Evolutionary conservation across 805 yeast genomes (phyloP).

Genomic region (Kodamaea fukazawae): DNA sequence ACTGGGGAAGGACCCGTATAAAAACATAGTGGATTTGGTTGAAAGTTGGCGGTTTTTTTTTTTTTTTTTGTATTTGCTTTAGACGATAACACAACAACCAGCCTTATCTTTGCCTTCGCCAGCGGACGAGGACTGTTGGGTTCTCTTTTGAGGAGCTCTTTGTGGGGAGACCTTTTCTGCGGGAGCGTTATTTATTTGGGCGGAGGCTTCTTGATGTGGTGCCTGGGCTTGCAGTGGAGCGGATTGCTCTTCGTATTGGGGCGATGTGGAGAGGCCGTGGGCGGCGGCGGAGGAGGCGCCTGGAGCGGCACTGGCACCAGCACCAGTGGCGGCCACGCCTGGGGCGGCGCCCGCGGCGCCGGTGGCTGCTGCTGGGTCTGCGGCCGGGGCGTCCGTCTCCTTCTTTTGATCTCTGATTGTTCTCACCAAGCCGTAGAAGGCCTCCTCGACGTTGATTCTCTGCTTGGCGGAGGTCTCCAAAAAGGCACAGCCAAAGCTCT

Average conservation of each 20-base stretch:
- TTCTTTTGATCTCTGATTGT: slow-evolving; percentile 36
- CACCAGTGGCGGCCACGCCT: neutral
- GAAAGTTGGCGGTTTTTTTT: no score
- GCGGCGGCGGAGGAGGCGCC: slow-evolving; percentile 7
- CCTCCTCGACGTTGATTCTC: slow-evolving; percentile 84
- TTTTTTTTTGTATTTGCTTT: slow-evolving; percentile 2
- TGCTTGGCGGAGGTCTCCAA: slow-evolving; percentile 93
- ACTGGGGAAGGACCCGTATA: no score
- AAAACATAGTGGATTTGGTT: no score
- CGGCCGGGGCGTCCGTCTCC: slow-evolving; percentile 7
- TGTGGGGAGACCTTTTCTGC: slow-evolving; percentile 10
- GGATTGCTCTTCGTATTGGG: neutral
- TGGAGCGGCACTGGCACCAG: slow-evolving; percentile 6
- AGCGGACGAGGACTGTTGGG: slow-evolving; percentile 1
- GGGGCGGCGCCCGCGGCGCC: slow-evolving; percentile 7
- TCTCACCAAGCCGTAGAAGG: slow-evolving; percentile 69
- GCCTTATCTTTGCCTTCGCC: slow-evolving; percentile 29
- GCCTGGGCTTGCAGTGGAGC: slow-evolving; percentile 1
- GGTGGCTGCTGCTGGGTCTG: slow-evolving; percentile 5
- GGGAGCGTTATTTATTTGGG: slow-evolving; percentile 4
- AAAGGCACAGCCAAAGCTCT: slow-evolving; percentile 66
- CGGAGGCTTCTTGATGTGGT: slow-evolving; percentile 6
- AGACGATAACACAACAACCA: slow-evolving; percentile 39
- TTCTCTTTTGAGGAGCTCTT: slow-evolving; percentile 7
- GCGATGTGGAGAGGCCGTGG: slow-evolving; percentile 1